Percentiles rank a stretch among this genome's conserved stretches.
phyloP scores from a whole-genome alignment of 306 rosid species.

The Fragaria iinumae region DNA sequence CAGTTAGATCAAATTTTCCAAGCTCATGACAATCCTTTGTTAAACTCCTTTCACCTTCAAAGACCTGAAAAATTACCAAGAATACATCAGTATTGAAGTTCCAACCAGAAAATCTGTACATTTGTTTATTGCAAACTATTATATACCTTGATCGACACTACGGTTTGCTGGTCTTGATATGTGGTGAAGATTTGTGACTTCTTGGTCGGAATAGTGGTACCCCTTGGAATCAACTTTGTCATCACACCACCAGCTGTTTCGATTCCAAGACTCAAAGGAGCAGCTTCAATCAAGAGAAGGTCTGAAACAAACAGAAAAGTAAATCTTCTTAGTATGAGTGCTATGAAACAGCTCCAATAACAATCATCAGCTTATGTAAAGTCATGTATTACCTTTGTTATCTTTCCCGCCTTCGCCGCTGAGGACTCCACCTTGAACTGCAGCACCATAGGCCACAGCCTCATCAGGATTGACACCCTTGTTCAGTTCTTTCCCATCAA shows the following conservation, averaged over 20 bases:
- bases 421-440: slow-evolving; percentile 53
- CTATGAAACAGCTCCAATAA: neutral
- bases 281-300: slow-evolving; percentile 46
- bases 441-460: slow-evolving; percentile 60
- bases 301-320: slow-evolving; percentile 18
- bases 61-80: slow-evolving; percentile 27
- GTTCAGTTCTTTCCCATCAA: slow-evolving; percentile 57
- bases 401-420: slow-evolving; percentile 47
- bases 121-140: neutral
- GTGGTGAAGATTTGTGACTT: slow-evolving; percentile 54
- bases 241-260: slow-evolving; percentile 61
- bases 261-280: slow-evolving; percentile 54
- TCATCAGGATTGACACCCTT: slow-evolving; percentile 63
- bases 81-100: neutral
- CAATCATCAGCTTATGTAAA: neutral
- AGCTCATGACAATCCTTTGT: slow-evolving; percentile 55
- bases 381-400: slow-evolving; percentile 29
- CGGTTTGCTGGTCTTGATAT: slow-evolving; percentile 55
- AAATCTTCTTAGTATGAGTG: neutral
- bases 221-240: slow-evolving; percentile 59
- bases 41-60: slow-evolving; percentile 52
- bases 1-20: slow-evolving; percentile 44
- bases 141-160: slow-evolving; percentile 42
- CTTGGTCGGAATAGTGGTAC: slow-evolving; percentile 50
- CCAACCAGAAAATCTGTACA: neutral